Evolutionary conservation across 2,329 filamentous ascomycete genomes (phyloP).

Genomic region (Sclerotinia subarctica): DNA sequence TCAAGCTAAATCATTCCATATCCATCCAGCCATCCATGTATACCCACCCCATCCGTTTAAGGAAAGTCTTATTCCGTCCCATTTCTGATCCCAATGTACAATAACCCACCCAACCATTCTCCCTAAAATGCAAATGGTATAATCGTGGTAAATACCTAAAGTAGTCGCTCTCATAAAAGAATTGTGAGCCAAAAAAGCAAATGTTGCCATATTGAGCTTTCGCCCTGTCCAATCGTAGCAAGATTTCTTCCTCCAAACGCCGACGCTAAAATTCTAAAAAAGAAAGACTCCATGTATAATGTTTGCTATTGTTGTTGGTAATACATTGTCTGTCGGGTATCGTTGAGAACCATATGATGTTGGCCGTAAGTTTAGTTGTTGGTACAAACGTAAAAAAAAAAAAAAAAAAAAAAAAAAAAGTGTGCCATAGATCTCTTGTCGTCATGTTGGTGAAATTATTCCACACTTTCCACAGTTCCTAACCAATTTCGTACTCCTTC

Average conservation of each 20-base stretch:
- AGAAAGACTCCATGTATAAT: slow-evolving; percentile 8
- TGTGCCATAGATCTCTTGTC: not conserved
- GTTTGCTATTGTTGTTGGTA: slow-evolving; percentile 6
- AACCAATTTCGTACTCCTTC: slow-evolving; percentile 58
- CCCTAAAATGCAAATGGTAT: slow-evolving; percentile 16
- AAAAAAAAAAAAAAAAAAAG: not conserved
- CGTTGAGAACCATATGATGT: slow-evolving; percentile 12
- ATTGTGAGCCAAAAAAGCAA: not conserved
- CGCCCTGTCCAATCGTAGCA: not conserved
- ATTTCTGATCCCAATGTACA: not conserved
- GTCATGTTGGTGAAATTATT: slow-evolving; percentile 17
- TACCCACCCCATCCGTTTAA: not conserved
- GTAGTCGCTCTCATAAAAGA: not conserved
- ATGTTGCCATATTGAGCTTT: slow-evolving; percentile 6
- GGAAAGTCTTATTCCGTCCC: not conserved
- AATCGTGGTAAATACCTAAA: slow-evolving; percentile 3
- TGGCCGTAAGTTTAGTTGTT: slow-evolving; percentile 15
- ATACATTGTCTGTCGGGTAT: slow-evolving; percentile 16
- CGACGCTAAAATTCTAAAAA: slow-evolving; percentile 14
- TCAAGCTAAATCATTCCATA: not conserved
- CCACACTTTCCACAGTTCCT: slow-evolving; percentile 43
- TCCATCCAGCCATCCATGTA: slow-evolving; percentile 7
- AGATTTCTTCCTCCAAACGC: slow-evolving; percentile 11
- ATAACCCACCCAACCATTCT: slow-evolving; percentile 9
- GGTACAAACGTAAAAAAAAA: slow-evolving; percentile 9